phyloP scores from a whole-genome alignment of 1,284 basidiomycete genomes.

The Meira miltonrushii region DNA sequence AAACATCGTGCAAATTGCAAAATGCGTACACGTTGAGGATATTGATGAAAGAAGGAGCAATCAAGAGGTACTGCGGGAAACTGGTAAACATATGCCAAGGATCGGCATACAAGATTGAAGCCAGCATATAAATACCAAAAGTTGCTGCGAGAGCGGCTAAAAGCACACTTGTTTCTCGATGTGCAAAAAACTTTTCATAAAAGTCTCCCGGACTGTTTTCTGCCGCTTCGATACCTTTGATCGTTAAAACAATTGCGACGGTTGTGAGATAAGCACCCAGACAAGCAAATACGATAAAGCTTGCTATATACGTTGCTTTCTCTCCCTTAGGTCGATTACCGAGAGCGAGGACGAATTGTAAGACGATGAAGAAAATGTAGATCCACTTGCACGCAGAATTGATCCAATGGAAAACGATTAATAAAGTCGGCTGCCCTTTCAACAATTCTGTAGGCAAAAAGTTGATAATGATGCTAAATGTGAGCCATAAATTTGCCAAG shows the following conservation, averaged over 20 bases:
- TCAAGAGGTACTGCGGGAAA: conserved; percentile 77
- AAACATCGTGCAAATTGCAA: conserved; percentile 57
- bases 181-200: conserved; percentile 31
- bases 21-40: conserved; percentile 94
- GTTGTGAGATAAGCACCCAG: conserved; percentile 46
- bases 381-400: conserved; percentile 78
- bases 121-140: conserved; percentile 58
- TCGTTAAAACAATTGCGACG: conserved; percentile 49
- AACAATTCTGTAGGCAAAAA: conserved; percentile 70
- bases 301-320: conserved; percentile 71
- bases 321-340: conserved; percentile 93
- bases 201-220: conserved; percentile 12
- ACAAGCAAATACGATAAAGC: conserved; percentile 63
- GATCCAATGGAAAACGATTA: conserved; percentile 65
- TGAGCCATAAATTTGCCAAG: conserved; percentile 87
- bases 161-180: conserved; percentile 38
- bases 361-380: conserved; percentile 77
- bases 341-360: conserved; percentile 83
- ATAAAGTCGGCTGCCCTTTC: conserved; percentile 63
- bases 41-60: conserved; percentile 88
- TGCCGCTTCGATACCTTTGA: conserved; percentile 25
- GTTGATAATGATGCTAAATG: conserved; percentile 92
- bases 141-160: conserved; percentile 48
- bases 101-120: conserved; percentile 88
- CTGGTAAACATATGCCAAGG: conserved; percentile 97